phyloP scores from a whole-genome alignment of 257 asterid species.

The Striga asiatica region DNA sequence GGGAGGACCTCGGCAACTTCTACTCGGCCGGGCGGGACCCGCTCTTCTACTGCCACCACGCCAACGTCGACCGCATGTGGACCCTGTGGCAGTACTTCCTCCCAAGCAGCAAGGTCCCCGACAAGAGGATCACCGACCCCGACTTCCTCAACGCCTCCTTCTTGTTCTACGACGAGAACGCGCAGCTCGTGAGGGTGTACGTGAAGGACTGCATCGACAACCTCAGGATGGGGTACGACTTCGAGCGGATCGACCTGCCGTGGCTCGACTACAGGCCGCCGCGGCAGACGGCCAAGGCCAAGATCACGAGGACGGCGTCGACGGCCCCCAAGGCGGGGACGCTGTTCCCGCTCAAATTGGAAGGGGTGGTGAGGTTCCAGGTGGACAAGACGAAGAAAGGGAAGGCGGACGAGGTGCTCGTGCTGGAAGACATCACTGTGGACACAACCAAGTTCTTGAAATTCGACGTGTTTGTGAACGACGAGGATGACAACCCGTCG shows the following conservation, averaged over 20 bases:
- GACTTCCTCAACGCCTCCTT: conserved; percentile 43
- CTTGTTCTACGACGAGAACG: conserved; percentile 45
- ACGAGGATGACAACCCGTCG: conserved; percentile 35
- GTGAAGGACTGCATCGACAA: conserved; percentile 29
- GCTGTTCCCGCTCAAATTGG: conserved; percentile 22
- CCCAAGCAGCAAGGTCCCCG: conserved; percentile 14
- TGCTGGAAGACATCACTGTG: conserved; percentile 22
- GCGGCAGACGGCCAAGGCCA: conserved; percentile 10
- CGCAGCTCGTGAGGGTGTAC: conserved; percentile 30
- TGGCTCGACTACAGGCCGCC: conserved; percentile 16
- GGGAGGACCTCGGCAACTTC: conserved; percentile 33
- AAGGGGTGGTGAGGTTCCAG: conserved; percentile 13
- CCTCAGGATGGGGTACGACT: conserved; percentile 28
- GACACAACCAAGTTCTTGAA: conserved; percentile 30
- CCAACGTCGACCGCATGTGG: conserved; percentile 50
- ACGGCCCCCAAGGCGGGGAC: conserved; percentile 12
- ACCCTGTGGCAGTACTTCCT: conserved; percentile 29
- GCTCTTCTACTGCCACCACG: conserved; percentile 39
- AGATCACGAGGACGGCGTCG: not conserved
- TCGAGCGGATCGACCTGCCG: conserved; percentile 29
- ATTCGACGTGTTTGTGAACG: conserved; percentile 53
- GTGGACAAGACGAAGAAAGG: conserved; percentile 27
- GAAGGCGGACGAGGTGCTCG: conserved; percentile 33
- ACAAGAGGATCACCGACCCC: conserved; percentile 24
- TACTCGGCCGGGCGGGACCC: conserved; percentile 48